A percentile compares a stretch with the other conserved stretches of the same genome.
Evolutionary conservation across 2,329 filamentous ascomycete genomes (phyloP).

Genomic region (Plenodomus biglobosus): DNA sequence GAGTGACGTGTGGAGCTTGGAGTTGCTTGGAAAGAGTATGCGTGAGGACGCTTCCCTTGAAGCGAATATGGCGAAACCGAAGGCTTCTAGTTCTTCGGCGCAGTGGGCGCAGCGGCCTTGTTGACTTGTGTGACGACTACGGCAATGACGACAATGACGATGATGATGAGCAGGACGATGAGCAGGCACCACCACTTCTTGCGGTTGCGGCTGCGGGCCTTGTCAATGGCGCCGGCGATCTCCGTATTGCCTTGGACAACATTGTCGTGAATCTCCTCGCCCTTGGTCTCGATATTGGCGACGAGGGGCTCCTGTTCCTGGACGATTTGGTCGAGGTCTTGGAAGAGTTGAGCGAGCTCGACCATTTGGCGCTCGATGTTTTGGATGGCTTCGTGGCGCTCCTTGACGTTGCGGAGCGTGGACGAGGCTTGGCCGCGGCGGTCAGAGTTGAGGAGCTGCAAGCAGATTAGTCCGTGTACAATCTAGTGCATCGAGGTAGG

Average conservation of each 20-base stretch:
- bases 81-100: conserved; percentile 2
- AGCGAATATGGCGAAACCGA: neutral
- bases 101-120: conserved; percentile 22
- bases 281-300: conserved; percentile 80
- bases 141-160: conserved; percentile 45
- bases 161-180: conserved; percentile 56
- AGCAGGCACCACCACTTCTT: conserved; percentile 98
- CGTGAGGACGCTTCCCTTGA: no score
- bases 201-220: conserved; percentile 67
- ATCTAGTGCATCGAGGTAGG: neutral
- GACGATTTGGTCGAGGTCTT: conserved; percentile 83
- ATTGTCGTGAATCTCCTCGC: conserved; percentile 81
- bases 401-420: conserved; percentile 76
- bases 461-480: conserved; percentile 3
- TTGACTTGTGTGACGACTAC: conserved; percentile 39
- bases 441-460: conserved; percentile 72
- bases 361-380: conserved; percentile 92
- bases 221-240: conserved; percentile 77
- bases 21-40: no score
- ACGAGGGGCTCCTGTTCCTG: conserved; percentile 83
- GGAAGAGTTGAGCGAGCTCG: conserved; percentile 83
- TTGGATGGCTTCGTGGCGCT: conserved; percentile 82
- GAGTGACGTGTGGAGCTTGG: neutral
- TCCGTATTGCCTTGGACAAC: conserved; percentile 83
- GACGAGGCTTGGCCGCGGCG: conserved; percentile 78